These are phyloP conservation scores for Pyronema domesticum DNA, from an alignment of 495 filamentous ascomycete genomes.

Conservation along the genomic window DNA sequence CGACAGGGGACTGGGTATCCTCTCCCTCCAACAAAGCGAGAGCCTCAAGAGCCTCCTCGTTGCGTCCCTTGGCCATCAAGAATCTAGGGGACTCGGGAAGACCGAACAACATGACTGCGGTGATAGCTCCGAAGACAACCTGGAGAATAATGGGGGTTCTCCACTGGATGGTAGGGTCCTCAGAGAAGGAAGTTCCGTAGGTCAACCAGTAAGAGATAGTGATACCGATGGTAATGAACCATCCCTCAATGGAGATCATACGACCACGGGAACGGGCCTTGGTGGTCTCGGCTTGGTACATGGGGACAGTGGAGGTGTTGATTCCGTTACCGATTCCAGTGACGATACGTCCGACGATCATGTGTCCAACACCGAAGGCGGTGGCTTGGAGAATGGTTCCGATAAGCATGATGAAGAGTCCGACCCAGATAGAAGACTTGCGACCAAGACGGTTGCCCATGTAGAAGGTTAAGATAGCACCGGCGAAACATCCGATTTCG, in stretches of 20 bases:
- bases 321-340: slow-evolving; percentile 39
- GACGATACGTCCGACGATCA: slow-evolving; percentile 37
- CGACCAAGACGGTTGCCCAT: slow-evolving; percentile 30
- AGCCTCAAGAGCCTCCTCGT: slow-evolving; percentile 26
- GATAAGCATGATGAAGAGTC: slow-evolving; percentile 21
- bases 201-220: slow-evolving; percentile 46
- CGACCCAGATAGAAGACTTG: slow-evolving; percentile 25
- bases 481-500: slow-evolving; percentile 37
- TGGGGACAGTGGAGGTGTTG: slow-evolving; percentile 26
- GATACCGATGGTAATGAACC: slow-evolving; percentile 42
- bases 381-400: slow-evolving; percentile 32
- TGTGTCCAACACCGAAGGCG: slow-evolving; percentile 34
- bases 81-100: slow-evolving; percentile 29
- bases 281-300: slow-evolving; percentile 31
- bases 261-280: slow-evolving; percentile 32
- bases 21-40: slow-evolving; percentile 25
- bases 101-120: slow-evolving; percentile 25
- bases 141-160: slow-evolving; percentile 36
- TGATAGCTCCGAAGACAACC: slow-evolving; percentile 28
- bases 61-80: slow-evolving; percentile 27
- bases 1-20: slow-evolving; percentile 12
- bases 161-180: slow-evolving; percentile 37
- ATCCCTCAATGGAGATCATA: slow-evolving; percentile 31
- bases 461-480: slow-evolving; percentile 35
- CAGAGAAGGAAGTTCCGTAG: slow-evolving; percentile 37